Base-by-base conservation (phyloP, 2,329 filamentous ascomycete species). In the Coniochaeta pulveracea region DNA sequence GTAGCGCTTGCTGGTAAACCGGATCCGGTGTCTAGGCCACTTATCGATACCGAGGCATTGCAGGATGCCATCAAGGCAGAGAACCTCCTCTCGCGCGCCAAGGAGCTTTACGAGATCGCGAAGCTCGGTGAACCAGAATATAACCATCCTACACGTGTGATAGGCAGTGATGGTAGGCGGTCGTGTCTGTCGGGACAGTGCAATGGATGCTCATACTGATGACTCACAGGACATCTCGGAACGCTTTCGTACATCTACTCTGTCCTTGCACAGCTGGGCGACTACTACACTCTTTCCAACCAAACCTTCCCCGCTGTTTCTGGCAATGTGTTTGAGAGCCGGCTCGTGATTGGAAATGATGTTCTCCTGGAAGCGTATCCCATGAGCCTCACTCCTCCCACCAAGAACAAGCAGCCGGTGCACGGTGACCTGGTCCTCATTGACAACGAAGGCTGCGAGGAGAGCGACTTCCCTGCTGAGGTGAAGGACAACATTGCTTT, bases 381-480 rank as follows among this genome's bases (percentile, higher is more conserved):
- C 15, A 78, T 84, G 67, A 65, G 70, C 31, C 64, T 84, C 46
- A 81, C 76, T 3, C 81, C 81, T 10, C 66, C 78, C 1, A 83
- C 75, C 6, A 60, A 64, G 41, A 51, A 72, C 44, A 69, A 63
- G 41, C 56, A 79, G 52, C 66, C 69, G 5, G 72, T 80, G 3
- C 60, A 67, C 34, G 76, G 69, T 1, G 56, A 73, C 8, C 47
- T 85, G 4, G 61, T 77, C n/a, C 61, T 74, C 9, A 72, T 79
- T 8, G 52, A 57, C 8, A 75, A 76, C 46, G 53, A 73, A 5
- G 82, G 82, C 29, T 88, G 82, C 51, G 50, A 67, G 11, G 55
- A 60, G 5, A 59, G 64, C 3, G 80, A 88, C 54, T 88, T 74
- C 49, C 72, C 80, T 2, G 47, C 62, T 2, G 54, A 59, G 1